Evolutionary conservation across 352 stramenopile species (phyloP), one percentile per base, ranked within the genome.

Genomic region (Globisporangium iwayamae): DNA sequence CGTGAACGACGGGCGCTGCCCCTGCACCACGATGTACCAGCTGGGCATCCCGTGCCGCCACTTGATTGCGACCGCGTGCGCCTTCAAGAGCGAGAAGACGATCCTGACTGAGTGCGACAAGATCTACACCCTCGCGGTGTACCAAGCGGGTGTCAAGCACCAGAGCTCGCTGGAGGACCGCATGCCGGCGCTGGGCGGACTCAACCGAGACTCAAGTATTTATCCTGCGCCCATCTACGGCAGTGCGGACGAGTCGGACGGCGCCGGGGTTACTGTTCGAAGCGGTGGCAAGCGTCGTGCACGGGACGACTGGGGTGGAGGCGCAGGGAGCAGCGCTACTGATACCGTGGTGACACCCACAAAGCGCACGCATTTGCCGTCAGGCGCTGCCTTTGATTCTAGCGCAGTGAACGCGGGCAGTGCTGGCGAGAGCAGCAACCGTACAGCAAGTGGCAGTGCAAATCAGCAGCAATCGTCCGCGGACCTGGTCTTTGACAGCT

Each of bases 1-100:
- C 52, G 48, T 91, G 11, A 71, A 67, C 16, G 54, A 89, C 54
- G 68, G 76, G 32, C 85, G 77, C 3, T 94, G 85, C 64, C 87
- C 85, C 18, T 94, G 85, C 51, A 70, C 79, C 1, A 62, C 79
- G 45, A 89, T 89, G 74, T 85, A 83, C 65, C 85, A 94, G 60
- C 47, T 92, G 41, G 83, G 82, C 2, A 77, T 91, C 54, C 85
- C 83, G n/a, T 94, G 85, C 20, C 82, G 83, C 22, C 85, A 94
- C 61, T 85, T 90, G 41, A 85, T 94, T 56, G 83, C 85, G 3
- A 77, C 83, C 8, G 79, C 74, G 20, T 69, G 85, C 48, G 69
- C 90, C 47, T 91, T 91, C 45, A 78, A 68, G 5, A 80, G 79
- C 41, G 79, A 91, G 28, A 69, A 68, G 14, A 70, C 71, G 51